phyloP scores from a whole-genome alignment of 345 rosid genomes.

The Eucalyptus urophylla region DNA sequence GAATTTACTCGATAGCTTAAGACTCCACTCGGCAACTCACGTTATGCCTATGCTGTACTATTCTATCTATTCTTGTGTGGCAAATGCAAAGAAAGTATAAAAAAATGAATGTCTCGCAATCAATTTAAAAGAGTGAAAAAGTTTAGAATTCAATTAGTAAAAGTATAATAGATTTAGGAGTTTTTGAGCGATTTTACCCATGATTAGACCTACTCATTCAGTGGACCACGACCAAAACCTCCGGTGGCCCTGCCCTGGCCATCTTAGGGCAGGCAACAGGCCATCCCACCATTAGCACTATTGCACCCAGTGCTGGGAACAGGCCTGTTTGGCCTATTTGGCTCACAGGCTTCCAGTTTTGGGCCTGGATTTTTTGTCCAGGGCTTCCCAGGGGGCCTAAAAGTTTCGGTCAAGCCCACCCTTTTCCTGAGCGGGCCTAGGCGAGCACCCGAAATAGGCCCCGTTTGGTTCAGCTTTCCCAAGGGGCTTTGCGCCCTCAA shows the following conservation, averaged over 20 bases:
- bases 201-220: accelerated
- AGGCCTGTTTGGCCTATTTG: neutral
- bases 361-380: neutral
- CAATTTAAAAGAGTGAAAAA: neutral
- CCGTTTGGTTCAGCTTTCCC: too few species aligned
- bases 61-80: neutral
- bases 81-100: neutral
- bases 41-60: neutral
- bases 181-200: too few species aligned
- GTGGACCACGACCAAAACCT: neutral
- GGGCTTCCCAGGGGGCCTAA: neutral
- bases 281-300: neutral
- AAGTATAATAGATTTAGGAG: accelerated
- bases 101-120: neutral
- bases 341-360: neutral
- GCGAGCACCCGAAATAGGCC: neutral
- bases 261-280: neutral
- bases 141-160: accelerated
- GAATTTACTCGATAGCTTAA: neutral
- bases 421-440: neutral
- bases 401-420: neutral
- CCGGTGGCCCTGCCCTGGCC: neutral
- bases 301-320: neutral
- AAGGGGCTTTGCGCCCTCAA: too few species aligned
- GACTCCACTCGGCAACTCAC: neutral